Evolutionary conservation across 345 rosid genomes (phyloP).

Genomic region (Sisymbrium altissimum): DNA sequence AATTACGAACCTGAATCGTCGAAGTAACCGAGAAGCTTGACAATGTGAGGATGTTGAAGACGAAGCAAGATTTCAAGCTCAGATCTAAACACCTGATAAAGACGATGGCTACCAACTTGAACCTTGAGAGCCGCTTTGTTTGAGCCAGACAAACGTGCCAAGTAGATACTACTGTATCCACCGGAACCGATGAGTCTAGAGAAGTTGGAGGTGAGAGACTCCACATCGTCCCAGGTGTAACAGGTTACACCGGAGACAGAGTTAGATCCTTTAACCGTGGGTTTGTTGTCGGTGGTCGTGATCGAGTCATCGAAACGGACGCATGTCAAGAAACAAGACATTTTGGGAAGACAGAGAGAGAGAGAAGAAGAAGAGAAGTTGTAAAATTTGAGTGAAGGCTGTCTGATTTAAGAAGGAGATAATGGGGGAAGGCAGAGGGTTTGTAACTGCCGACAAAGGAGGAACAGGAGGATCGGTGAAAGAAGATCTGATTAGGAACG

Average conservation of each 20-base stretch:
- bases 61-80: slow-evolving; percentile 72
- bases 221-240: slow-evolving; percentile 55
- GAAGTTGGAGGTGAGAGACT: slow-evolving; percentile 48
- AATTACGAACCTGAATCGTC: slow-evolving; percentile 52
- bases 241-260: slow-evolving; percentile 30
- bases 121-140: slow-evolving; percentile 61
- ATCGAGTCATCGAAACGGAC: slow-evolving; percentile 29
- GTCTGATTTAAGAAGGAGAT: slow-evolving; percentile 23
- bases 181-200: slow-evolving; percentile 61
- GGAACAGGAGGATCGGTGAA: slow-evolving; percentile 23
- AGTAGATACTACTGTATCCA: slow-evolving; percentile 78
- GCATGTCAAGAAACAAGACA: slow-evolving; percentile 46
- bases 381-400: slow-evolving; percentile 8
- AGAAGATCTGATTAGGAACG: neutral
- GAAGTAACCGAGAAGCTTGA: slow-evolving; percentile 73
- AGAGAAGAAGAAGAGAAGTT: slow-evolving; percentile 5
- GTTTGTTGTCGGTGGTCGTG: neutral
- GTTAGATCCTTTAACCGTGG: neutral
- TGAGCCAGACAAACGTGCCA: slow-evolving; percentile 47
- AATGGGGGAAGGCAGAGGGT: neutral
- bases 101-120: slow-evolving; percentile 57
- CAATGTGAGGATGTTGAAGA: slow-evolving; percentile 65
- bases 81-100: slow-evolving; percentile 55
- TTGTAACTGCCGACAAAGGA: slow-evolving; percentile 24
- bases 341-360: slow-evolving; percentile 20